Evolutionary conservation across 805 yeast species (phyloP).

Genomic region (Tetrapisispora arboricola): DNA sequence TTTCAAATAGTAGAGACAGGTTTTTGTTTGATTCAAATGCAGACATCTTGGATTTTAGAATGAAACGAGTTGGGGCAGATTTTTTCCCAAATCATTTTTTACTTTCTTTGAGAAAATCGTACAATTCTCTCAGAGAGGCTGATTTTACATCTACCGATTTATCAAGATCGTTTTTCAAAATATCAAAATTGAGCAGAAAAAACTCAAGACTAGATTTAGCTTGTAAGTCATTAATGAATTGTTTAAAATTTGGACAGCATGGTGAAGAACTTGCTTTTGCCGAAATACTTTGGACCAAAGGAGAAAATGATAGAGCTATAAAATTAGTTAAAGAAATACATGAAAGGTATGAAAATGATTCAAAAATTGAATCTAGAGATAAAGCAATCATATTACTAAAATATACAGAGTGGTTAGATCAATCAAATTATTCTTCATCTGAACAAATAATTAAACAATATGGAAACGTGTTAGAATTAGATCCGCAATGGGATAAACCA

Average conservation of each 20-base stretch:
- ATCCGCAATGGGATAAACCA: constrained; percentile 63
- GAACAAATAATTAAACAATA: constrained; percentile 64
- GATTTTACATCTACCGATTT: constrained; percentile 23
- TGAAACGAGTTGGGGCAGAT: constrained; percentile 35
- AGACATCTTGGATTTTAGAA: constrained; percentile 17
- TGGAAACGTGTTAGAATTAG: constrained; percentile 42
- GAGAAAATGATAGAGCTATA: constrained; percentile 77
- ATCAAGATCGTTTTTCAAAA: constrained; percentile 44
- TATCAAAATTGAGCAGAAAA: constrained; percentile 57
- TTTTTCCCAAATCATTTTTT: constrained; percentile 53
- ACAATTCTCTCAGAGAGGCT: constrained; percentile 23
- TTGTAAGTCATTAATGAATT: constrained; percentile 53
- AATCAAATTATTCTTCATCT: constrained; percentile 73
- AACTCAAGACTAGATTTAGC: constrained; percentile 65
- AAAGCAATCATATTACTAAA: constrained; percentile 47
- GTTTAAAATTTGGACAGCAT: constrained; percentile 21
- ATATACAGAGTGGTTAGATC: constrained; percentile 82
- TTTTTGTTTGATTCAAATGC: constrained; percentile 10
- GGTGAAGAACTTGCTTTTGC: constrained; percentile 67
- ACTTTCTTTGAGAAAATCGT: constrained; percentile 49
- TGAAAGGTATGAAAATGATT: constrained; percentile 11
- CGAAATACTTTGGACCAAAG: constrained; percentile 78
- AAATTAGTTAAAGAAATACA: constrained; percentile 39
- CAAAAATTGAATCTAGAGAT: constrained; percentile 17
- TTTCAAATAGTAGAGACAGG: constrained; percentile 21